Conservation (phyloP, 2,329 filamentous ascomycete species). For the Alternaria sp. region DNA sequence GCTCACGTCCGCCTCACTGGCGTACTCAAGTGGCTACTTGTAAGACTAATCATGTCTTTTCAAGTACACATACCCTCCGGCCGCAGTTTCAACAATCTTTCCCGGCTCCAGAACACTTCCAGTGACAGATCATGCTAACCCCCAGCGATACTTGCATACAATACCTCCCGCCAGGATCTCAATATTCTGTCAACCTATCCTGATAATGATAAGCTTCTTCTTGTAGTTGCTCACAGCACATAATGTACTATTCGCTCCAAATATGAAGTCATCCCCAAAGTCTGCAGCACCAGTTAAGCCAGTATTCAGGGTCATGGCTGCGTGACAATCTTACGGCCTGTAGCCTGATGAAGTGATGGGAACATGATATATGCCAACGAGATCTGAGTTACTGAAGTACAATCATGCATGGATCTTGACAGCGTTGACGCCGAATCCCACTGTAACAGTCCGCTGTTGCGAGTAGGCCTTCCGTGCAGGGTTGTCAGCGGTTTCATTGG, state of each 20-base stretch:
- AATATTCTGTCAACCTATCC: neutral
- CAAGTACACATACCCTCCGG: too few species aligned
- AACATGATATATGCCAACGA: neutral
- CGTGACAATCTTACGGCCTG: neutral
- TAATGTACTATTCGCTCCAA: conserved; percentile 8
- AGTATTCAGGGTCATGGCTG: conserved; percentile 1
- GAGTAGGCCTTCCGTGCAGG: neutral
- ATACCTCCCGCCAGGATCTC: neutral
- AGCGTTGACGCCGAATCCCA: neutral
- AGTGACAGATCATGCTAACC: neutral
- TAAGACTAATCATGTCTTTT: neutral
- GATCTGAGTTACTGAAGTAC: neutral
- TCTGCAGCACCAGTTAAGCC: conserved; percentile 8
- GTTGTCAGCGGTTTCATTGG: neutral
- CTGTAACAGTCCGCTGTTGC: neutral
- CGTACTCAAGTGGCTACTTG: neutral
- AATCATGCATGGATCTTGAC: neutral
- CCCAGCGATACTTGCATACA: neutral
- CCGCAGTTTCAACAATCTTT: too few species aligned
- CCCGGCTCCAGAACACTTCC: neutral
- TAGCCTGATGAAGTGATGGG: neutral
- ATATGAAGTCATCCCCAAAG: conserved; percentile 18
- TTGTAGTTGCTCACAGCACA: conserved; percentile 16
- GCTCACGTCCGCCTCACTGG: neutral
- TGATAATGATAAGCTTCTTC: conserved; percentile 4